phyloP scores from a whole-genome alignment of 1,284 basidiomycete species.

The Cutaneotrichosporon cutaneum region DNA sequence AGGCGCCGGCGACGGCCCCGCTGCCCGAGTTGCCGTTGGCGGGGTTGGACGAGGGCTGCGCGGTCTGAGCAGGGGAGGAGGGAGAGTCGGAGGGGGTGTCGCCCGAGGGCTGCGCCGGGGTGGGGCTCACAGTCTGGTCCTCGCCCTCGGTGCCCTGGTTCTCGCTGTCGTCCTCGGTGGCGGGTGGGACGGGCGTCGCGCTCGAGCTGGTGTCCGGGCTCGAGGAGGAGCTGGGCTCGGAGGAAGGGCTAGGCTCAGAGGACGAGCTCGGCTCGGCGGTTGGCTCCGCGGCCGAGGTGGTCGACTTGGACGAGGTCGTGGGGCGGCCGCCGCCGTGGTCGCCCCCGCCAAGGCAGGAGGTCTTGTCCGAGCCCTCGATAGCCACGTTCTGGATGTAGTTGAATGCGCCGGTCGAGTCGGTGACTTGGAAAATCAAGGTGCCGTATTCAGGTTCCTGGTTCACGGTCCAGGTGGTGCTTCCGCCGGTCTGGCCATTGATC shows the following conservation, averaged over 20 bases:
- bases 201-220: not conserved
- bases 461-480: slow-evolving; percentile 39
- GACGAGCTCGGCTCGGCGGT: not conserved
- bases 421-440: slow-evolving; percentile 46
- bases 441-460: slow-evolving; percentile 31
- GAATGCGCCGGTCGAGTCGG: slow-evolving; percentile 36
- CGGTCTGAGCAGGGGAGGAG: not conserved
- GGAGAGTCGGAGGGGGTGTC: not conserved
- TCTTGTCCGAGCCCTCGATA: slow-evolving; percentile 32
- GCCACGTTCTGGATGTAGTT: slow-evolving; percentile 49
- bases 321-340: not conserved
- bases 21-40: no score
- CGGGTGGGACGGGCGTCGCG: not conserved
- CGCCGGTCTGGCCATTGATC: slow-evolving; percentile 21
- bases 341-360: slow-evolving; percentile 29
- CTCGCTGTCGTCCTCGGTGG: not conserved
- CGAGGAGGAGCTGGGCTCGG: not conserved
- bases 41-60: not conserved
- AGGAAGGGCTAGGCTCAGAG: not conserved
- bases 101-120: not conserved
- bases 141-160: no score
- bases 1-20: not conserved
- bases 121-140: not conserved
- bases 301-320: not conserved
- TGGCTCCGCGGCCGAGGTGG: not conserved